Base-by-base conservation (phyloP, 352 stramenopile species). In the Phytophthora agathidicida region DNA sequence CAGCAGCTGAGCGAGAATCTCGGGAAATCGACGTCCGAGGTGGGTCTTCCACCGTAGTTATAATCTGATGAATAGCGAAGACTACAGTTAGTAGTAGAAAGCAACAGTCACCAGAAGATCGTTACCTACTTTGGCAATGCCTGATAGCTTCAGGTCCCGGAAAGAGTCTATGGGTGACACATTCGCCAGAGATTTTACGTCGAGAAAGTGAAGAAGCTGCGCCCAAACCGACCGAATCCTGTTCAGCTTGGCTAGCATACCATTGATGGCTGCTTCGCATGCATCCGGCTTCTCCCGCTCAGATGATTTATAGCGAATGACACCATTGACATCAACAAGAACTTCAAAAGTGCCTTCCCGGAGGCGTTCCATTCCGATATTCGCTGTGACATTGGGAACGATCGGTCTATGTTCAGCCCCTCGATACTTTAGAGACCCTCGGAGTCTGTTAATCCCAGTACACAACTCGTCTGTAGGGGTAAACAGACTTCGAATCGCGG, bases 401-500 rank as follows among this genome's bases (percentile, higher is more conserved):
- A 94, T 83, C 8, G 16, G 48, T 33, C 39, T 83, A 39, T 88
- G 57, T 23, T 62, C 71, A 35, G 66, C 67, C 13, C 82, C 82
- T 8, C 48, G 57, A 59, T 75, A 94, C 55, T 92, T 90, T 4
- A 94, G 60, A 1, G 72, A 80, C 1, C 68, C 73, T 13, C 80
- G 73, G 8, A 92, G 71, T 16, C 31, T 42, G 14, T 76, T 68
- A 38, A 94, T 91, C 7, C 74, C 76, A 7, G 62, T 53, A 56
- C 81, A 94, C 13, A 92, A 47, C 3, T 81, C 75, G 58, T 94
- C 80, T 30, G 52, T 42, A 27, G 72, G 70, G 11, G 82, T 94
- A 47, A 94, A 92, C 2, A 94, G 58, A 71, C 85, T 91, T 27
- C 85, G 77, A 26, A 94, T 86, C 20, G 75, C 63, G 6, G 85